Base-by-base conservation (phyloP, 2,329 filamentous ascomycete genomes). In the Fusarium sp. region DNA sequence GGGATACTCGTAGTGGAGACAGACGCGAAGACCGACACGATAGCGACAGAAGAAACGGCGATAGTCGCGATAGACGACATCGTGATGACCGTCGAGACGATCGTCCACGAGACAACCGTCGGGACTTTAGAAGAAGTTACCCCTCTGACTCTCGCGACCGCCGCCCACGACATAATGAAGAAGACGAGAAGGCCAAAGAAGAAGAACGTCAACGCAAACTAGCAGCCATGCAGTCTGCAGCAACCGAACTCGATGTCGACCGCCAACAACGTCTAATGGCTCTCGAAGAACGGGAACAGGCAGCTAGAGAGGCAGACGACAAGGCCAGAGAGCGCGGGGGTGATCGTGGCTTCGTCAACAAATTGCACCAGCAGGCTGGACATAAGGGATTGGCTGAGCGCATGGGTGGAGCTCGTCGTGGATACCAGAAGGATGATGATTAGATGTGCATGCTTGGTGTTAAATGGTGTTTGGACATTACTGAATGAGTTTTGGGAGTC, bases 221-320 rank as follows among this genome's bases (percentile, higher is more conserved):
- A 18, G 91, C 89, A 16, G 89, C 88, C 10, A 93, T 94, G 91
- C 90, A 92, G 76, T 85, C 86, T 18, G 90, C 89, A 30, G 91
- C 91, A 6, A 85, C 84, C 2, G 87, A 91, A 12, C 82, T 97
- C 47, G 92, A 95, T 72, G 76, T 83, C n/a, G 89, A 91, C 70
- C 89, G 93, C 33, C 87, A 87, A 68, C 84, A 86, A 62, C 87
- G 93, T 26, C 81, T 97, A 11, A 86, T 88, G 0, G 88, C 88
- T 2, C 80, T 94, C 18, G 89, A 88, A 26, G 86, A 88, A 67
- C 84, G 84, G 63, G 93, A 97, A 71, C 84, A 86, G 49, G 82
- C 82, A 18, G 86, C 89, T 44, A 84, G 85, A 13, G 89, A 92
- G 63, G 86, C 87, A 1, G 93, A 97, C 55, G 88, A 93, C 31